Percentiles rank a stretch among this genome's conserved stretches.
phyloP scores from a whole-genome alignment of 345 rosid species.

The Bruguiera parviflora region DNA sequence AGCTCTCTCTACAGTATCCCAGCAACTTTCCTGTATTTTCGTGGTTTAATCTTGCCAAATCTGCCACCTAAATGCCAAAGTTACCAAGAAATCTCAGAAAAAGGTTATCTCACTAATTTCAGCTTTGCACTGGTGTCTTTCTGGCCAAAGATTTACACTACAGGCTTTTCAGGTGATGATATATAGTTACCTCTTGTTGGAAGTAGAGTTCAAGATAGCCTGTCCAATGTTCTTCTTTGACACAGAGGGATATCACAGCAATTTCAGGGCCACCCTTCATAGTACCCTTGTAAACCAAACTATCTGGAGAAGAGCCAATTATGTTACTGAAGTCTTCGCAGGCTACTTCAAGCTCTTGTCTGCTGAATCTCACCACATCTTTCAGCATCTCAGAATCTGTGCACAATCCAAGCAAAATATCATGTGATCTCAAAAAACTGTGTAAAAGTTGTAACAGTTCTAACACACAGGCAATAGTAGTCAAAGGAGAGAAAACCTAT shows the following conservation, averaged over 20 bases:
- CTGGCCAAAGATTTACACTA: neutral
- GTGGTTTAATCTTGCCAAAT: conserved; percentile 85
- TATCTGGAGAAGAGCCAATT: conserved; percentile 89
- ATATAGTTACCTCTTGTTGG: conserved; percentile 69
- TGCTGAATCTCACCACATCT: conserved; percentile 69
- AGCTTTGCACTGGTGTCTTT: conserved; percentile 2
- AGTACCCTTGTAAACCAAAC: conserved; percentile 88
- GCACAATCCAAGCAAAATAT: neutral
- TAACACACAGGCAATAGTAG: conserved; percentile 2
- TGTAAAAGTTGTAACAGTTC: neutral
- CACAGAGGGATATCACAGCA: conserved; percentile 84
- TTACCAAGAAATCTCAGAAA: conserved; percentile 14
- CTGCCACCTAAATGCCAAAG: conserved; percentile 71
- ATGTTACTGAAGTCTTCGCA: conserved; percentile 99
- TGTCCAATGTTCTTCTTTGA: conserved; percentile 90
- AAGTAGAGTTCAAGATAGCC: conserved; percentile 92
- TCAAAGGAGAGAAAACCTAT: conserved; percentile 52
- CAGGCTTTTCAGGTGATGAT: neutral
- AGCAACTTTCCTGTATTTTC: conserved; percentile 76
- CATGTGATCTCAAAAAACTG: neutral
- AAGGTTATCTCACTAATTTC: conserved; percentile 6
- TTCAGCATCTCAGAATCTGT: conserved; percentile 87
- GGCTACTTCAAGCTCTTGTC: conserved; percentile 96
- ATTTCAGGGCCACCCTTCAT: conserved; percentile 91
- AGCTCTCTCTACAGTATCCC: conserved; percentile 81